Evolutionary conservation across 345 rosid genomes (phyloP), one percentile per base, ranked within the genome.

Genomic region (Citrus australasica): DNA sequence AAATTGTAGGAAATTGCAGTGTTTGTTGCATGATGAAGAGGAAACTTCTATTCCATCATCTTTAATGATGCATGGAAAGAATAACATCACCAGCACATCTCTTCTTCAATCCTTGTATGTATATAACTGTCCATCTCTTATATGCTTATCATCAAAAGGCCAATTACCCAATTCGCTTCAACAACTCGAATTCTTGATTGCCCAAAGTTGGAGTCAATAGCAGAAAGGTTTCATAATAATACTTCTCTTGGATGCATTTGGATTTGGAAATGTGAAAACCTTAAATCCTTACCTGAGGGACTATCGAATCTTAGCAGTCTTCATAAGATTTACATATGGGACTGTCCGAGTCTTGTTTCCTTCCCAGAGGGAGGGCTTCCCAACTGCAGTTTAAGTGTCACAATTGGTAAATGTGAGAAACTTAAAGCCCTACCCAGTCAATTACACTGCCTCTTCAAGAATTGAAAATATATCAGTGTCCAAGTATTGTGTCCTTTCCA

Each of bases 391-490:
- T 59, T 72, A 19, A n/a, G 5, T 22, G 75, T 58, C 14, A 35
- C 28, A 16, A 30, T 75, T n/a, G 17, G 55, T 33, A 53, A 32
- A 42, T 71, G 77, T 33, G 42, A 64, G 24, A 72, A 67, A 30
- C 72, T 71, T 19, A 32, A 56, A 51, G 69, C 60, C 58, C 37
- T 81, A 3, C 80, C 79, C 11, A 28, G 28, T 24, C 55, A 28
- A 25, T 24, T 81, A 25, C 63, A 72, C 17, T 32, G 1, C 14
- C 67, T 76, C 76, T 81, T 81, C 69, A 66, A 24, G 79, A 77
- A 24, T 32, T 81, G 22, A 24, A 6, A 48, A 40, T 81, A 27
- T 40, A 35, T 4, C 28, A 81, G 22, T 77, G 81, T 61, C 71
- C 75, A 48, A 58, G 80, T 25, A 64, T 14, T 6, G 6, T 14